phyloP scores from a whole-genome alignment of 768 basidiomycete species.

The Hemileccinum rubropunctum region DNA sequence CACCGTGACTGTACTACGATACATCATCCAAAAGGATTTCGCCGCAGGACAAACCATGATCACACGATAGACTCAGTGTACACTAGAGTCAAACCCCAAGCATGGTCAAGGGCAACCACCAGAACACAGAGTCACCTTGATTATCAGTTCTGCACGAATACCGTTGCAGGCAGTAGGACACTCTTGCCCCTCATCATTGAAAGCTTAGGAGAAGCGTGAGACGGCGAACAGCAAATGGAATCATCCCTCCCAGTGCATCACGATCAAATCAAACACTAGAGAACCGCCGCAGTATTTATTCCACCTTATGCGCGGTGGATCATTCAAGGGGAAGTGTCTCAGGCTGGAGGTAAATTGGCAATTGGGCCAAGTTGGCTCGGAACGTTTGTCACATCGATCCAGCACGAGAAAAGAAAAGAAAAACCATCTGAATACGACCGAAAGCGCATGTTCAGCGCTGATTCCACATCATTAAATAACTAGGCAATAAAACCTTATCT shows the following conservation, averaged over 20 bases:
- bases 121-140: too few relatives aligned
- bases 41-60: too few relatives aligned
- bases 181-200: neutral
- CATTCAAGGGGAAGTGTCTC: neutral
- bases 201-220: neutral
- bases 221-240: neutral
- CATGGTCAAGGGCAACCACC: too few relatives aligned
- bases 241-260: slow-evolving; percentile 1
- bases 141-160: too few relatives aligned
- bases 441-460: slow-evolving; percentile 18
- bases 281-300: neutral
- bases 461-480: slow-evolving; percentile 15
- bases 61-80: too few relatives aligned
- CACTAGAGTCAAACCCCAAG: too few relatives aligned
- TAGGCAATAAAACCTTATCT: slow-evolving; percentile 20
- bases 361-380: slow-evolving; percentile 1
- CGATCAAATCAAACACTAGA: neutral
- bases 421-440: slow-evolving; percentile 6
- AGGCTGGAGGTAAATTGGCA: slow-evolving; percentile 8
- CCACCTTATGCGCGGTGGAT: slow-evolving; percentile 4
- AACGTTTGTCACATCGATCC: slow-evolving; percentile 8
- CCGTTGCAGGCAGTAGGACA: neutral
- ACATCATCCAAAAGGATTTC: too few relatives aligned
- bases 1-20: too few relatives aligned
- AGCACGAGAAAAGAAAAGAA: slow-evolving; percentile 5